Base-by-base conservation (phyloP, 208 protist species). In the Acanthamoeba castellanii region DNA sequence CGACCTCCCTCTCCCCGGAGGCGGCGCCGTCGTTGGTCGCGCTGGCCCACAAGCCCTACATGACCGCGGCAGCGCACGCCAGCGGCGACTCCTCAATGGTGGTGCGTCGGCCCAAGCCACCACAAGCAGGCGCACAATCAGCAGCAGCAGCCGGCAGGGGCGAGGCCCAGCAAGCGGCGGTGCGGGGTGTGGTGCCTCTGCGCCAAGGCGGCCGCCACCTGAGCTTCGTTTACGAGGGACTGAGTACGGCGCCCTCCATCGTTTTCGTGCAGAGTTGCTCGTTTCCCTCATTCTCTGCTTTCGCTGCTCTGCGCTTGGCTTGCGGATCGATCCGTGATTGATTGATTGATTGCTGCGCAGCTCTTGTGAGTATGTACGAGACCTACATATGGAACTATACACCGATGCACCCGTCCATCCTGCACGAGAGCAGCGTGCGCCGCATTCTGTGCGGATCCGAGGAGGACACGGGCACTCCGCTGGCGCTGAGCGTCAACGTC, bases 341-440 rank as follows among this genome's bases (percentile, higher is more conserved):
- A 84, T 20, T 18, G 8, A 3, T 52, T 30, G 5, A 1, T 85
- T 50, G 4, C 45, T 87, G 47, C 11, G 57, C 66, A 92, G 87
- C 74, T n/a, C 27, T 92, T 42, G 76, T 92, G 87, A 32, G 20
- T 14, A 20, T 57, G 37, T 92, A 59, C 32, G 87, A 92, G 42
- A 22, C 18, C 61, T 78, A n/a, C 87, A 57, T 92, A 6, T 92
- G 87, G 87, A 78, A 70, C 45, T 92, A 92, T 45, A 78, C 61
- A 8, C 87, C 87, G 3, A 25, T 92, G 13, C 87, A 92, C 27
- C 87, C 87, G 25, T 92, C 87, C 37, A 37, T 78, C 3, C 57
- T 92, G 32, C 87, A 92, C 87, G 87, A 92, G 27, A 78, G 45
- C 45, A 92, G 87, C 61, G 64, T 92, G 34, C 32, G 87, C 50